A percentile compares a stretch with the other conserved stretches of the same genome.
These are phyloP conservation scores for Tritrichomonas foetus DNA, from an alignment of 208 protist genomes.

Conservation along the genomic window DNA sequence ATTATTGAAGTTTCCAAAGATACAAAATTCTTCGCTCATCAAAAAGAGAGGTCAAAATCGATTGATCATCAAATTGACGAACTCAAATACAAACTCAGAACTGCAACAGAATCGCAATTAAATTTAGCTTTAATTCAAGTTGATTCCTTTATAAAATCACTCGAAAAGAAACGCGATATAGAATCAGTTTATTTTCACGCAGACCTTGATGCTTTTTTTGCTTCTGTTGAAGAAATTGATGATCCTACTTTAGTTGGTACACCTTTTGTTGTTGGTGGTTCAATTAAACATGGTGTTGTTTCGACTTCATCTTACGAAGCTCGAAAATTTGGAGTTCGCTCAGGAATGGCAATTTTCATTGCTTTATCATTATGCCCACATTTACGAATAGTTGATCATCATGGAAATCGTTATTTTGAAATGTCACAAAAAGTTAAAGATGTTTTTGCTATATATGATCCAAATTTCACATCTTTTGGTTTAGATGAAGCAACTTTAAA, in stretches of 20 bases:
- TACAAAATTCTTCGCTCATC: background rate
- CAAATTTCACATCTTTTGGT: background rate
- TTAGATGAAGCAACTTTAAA: slow-evolving; percentile 37
- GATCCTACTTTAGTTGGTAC: background rate
- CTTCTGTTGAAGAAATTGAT: slow-evolving; percentile 3
- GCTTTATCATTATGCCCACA: background rate
- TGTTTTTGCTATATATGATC: background rate
- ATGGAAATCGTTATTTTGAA: slow-evolving; percentile 19
- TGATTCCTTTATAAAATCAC: background rate
- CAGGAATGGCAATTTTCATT: slow-evolving; percentile 38
- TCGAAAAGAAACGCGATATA: background rate
- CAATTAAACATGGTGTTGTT: background rate
- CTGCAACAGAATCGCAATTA: background rate
- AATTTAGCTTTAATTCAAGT: background rate
- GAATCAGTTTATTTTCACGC: background rate
- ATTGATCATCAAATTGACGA: background rate
- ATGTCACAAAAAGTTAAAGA: background rate
- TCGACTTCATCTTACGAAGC: slow-evolving; percentile 39
- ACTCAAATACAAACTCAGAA: background rate
- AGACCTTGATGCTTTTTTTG: slow-evolving; percentile 26
- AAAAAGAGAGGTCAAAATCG: slow-evolving; percentile 27
- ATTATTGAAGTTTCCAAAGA: background rate
- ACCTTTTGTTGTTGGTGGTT: slow-evolving; percentile 38
- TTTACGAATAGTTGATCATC: background rate
- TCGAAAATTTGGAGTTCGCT: slow-evolving; percentile 11